Conservation (phyloP, 306 rosid genomes). For the Vicia faba region DNA sequence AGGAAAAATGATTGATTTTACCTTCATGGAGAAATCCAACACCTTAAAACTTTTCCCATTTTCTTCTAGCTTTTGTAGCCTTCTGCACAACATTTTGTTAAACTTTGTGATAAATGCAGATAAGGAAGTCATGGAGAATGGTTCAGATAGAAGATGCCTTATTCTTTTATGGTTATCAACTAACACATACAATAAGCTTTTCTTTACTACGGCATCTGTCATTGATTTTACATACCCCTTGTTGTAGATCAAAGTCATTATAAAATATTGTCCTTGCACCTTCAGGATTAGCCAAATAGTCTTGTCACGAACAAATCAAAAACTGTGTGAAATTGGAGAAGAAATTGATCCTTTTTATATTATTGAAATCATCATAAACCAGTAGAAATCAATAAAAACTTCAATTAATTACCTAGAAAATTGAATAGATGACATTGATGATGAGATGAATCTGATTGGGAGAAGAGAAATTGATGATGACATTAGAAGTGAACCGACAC, state of each 20-base stretch:
- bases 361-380: too few species aligned
- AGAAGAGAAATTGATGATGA: too few species aligned
- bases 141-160: slow-evolving; percentile 67
- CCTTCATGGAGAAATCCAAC: slow-evolving; percentile 65
- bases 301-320: slow-evolving; percentile 61
- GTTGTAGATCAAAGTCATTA: slow-evolving; percentile 60
- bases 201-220: slow-evolving; percentile 65
- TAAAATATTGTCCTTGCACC: slow-evolving; percentile 63
- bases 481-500: too few species aligned
- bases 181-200: slow-evolving; percentile 60
- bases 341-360: too few species aligned
- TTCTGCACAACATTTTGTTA: slow-evolving; percentile 55
- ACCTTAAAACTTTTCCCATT: slow-evolving; percentile 54
- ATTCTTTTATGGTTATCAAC: slow-evolving; percentile 64
- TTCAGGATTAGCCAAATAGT: slow-evolving; percentile 60
- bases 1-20: background rate
- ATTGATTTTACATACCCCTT: slow-evolving; percentile 74
- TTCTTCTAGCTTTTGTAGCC: slow-evolving; percentile 50
- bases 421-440: too few species aligned
- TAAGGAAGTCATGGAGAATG: slow-evolving; percentile 67
- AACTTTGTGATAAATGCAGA: slow-evolving; percentile 53
- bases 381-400: too few species aligned
- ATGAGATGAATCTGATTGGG: too few species aligned
- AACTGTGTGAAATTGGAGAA: too few species aligned
- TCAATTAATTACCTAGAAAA: too few species aligned